A percentile compares a stretch with the other conserved stretches of the same genome.
Conservation (phyloP, 148 eudicot genomes). For the Chenopodium album region DNA sequence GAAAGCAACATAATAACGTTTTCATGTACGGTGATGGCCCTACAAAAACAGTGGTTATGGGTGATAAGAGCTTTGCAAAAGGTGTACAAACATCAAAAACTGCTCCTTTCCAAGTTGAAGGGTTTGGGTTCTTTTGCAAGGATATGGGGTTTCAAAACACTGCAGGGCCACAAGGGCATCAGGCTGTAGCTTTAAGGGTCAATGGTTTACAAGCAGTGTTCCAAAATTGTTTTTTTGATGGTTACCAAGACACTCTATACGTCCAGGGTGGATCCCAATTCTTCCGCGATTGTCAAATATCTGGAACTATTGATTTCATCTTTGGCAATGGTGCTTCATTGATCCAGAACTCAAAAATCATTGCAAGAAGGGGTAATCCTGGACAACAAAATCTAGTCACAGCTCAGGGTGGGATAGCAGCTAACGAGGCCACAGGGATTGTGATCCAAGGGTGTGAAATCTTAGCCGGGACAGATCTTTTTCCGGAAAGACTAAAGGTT, state of each 20-base stretch:
- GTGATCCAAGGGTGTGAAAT: constrained; percentile 50
- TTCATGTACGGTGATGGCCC: constrained; percentile 64
- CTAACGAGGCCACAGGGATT: constrained; percentile 29
- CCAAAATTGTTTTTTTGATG: constrained; percentile 50
- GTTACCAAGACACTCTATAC: constrained; percentile 60
- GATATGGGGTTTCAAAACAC: constrained; percentile 54
- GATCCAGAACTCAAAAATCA: constrained; percentile 38
- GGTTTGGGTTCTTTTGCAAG: constrained; percentile 39
- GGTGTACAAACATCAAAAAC: constrained; percentile 33
- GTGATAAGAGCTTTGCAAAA: constrained; percentile 28
- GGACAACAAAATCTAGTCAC: constrained; percentile 44
- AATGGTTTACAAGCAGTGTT: constrained; percentile 38
- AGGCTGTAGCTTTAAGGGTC: constrained; percentile 55
- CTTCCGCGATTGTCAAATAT: constrained; percentile 50
- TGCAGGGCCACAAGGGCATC: constrained; percentile 50
- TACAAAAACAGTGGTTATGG: constrained; percentile 41
- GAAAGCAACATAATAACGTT: constrained; percentile 34
- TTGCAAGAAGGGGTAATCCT: constrained; percentile 32
- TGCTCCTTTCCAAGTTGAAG: constrained; percentile 36
- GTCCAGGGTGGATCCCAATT: constrained; percentile 50
- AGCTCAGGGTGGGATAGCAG: constrained; percentile 41
- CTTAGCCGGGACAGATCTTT: constrained; percentile 28
- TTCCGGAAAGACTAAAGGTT: constrained; percentile 26
- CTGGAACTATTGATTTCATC: constrained; percentile 62
- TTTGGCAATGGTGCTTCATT: constrained; percentile 44